Percentiles rank a stretch among this genome's conserved stretches.
phyloP scores from a whole-genome alignment of 2,329 filamentous ascomycete genomes.

The Aspergillus fijiensis region DNA sequence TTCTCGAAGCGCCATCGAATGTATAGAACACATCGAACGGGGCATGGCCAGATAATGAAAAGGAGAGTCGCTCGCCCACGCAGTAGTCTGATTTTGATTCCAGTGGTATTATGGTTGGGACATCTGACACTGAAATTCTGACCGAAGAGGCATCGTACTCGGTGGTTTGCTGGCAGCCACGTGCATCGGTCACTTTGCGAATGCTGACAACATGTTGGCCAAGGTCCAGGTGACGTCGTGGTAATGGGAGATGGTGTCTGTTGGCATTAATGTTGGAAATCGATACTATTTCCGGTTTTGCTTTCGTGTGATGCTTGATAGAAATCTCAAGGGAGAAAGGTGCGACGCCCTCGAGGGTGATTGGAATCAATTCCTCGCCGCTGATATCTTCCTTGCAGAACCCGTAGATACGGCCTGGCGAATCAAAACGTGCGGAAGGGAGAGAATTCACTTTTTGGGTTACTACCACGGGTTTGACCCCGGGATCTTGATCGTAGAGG shows the following conservation, averaged over 20 bases:
- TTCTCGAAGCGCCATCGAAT: slow-evolving; percentile 75
- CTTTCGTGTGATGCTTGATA: slow-evolving; percentile 84
- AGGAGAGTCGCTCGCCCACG: slow-evolving; percentile 90
- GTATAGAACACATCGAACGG: slow-evolving; percentile 93
- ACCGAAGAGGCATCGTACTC: slow-evolving; percentile 72
- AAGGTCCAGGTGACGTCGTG: slow-evolving; percentile 77
- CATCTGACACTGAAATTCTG: slow-evolving; percentile 88
- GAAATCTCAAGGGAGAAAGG: slow-evolving; percentile 91
- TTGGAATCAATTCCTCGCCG: slow-evolving; percentile 82
- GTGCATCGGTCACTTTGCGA: slow-evolving; percentile 81
- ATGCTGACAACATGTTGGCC: slow-evolving; percentile 89
- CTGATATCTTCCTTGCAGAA: slow-evolving; percentile 85
- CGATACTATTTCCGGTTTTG: slow-evolving; percentile 75
- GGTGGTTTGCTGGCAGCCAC: slow-evolving; percentile 79
- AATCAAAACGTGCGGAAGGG: slow-evolving; percentile 76
- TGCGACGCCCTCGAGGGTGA: slow-evolving; percentile 76
- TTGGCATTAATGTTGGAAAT: slow-evolving; percentile 76
- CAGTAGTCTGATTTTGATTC: slow-evolving; percentile 87
- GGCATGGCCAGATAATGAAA: slow-evolving; percentile 83
- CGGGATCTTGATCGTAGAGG: slow-evolving; percentile 75
- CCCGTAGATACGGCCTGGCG: slow-evolving; percentile 90
- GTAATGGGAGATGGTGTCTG: slow-evolving; percentile 77
- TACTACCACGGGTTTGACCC: slow-evolving; percentile 66
- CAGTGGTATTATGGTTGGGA: slow-evolving; percentile 83
- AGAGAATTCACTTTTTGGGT: slow-evolving; percentile 82